A percentile compares a stretch with the other conserved stretches of the same genome.
phyloP scores from a whole-genome alignment of 1,139 yeast species.

The Diutina catenulata region DNA sequence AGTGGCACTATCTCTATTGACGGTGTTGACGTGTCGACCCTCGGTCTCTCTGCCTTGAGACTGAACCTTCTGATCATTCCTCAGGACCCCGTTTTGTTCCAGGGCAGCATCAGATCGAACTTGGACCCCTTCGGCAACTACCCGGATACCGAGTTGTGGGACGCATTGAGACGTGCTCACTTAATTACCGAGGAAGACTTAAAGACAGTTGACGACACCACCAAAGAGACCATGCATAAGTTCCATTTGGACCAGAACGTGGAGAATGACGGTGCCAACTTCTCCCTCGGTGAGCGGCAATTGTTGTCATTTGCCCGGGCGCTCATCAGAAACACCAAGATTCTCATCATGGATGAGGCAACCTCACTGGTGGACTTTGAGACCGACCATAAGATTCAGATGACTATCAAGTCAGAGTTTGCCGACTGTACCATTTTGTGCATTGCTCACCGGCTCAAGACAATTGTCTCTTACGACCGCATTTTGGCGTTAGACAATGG shows the following conservation, averaged over 20 bases:
- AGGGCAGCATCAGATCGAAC: constrained; percentile 6
- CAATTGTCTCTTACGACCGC: constrained; percentile 53
- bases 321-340: constrained; percentile 51
- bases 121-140: constrained; percentile 8
- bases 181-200: constrained; percentile 30
- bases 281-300: constrained; percentile 72
- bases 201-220: too few species aligned
- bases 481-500: constrained; percentile 55
- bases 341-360: constrained; percentile 70
- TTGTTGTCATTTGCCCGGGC: constrained; percentile 69
- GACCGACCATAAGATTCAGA: constrained; percentile 62
- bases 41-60: constrained; percentile 38
- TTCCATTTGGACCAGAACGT: constrained; percentile 58
- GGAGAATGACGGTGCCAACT: constrained; percentile 65
- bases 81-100: constrained; percentile 7
- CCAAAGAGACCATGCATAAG: too few species aligned
- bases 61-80: constrained; percentile 6
- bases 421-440: constrained; percentile 58
- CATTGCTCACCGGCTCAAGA: constrained; percentile 68
- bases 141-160: constrained; percentile 17
- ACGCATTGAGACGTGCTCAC: constrained; percentile 47
- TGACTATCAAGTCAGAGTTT: constrained; percentile 51
- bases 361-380: constrained; percentile 76
- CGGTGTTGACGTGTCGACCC: constrained; percentile 26
- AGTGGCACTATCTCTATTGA: constrained; percentile 13